Percentiles rank a stretch among this genome's conserved stretches.
These are phyloP conservation scores for Apiotrichum brassicae DNA, from an alignment of 1,284 basidiomycete genomes.

Conservation along the genomic window DNA sequence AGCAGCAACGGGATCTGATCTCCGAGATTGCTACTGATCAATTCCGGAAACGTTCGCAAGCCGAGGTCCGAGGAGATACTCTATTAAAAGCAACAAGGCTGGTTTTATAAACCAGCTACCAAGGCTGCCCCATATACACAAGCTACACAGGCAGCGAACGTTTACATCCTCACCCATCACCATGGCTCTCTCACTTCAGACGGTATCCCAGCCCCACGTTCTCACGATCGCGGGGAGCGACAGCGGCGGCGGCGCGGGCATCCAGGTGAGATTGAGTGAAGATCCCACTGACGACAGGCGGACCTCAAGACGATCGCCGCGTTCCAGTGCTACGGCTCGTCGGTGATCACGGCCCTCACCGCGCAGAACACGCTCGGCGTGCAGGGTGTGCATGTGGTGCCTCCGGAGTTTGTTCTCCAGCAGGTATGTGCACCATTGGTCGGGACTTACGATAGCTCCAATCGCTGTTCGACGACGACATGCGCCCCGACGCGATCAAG, in stretches of 20 bases:
- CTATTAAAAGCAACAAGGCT: too few relatives aligned
- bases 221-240: constrained; percentile 52
- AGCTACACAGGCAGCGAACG: too few relatives aligned
- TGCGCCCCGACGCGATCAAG: constrained; percentile 71
- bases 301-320: constrained; percentile 83
- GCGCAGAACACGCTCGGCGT: constrained; percentile 89
- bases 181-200: background rate
- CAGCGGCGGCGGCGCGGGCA: constrained; percentile 80
- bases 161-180: background rate
- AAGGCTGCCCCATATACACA: too few relatives aligned
- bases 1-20: too few relatives aligned
- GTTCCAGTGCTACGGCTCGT: constrained; percentile 75
- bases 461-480: constrained; percentile 66
- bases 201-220: constrained; percentile 27
- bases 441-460: constrained; percentile 53
- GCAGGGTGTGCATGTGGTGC: constrained; percentile 60
- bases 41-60: too few relatives aligned
- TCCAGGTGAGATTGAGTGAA: constrained; percentile 57
- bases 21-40: too few relatives aligned
- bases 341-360: constrained; percentile 78
- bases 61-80: too few relatives aligned
- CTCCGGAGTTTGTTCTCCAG: constrained; percentile 62
- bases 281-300: constrained; percentile 36
- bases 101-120: too few relatives aligned
- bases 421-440: constrained; percentile 59